Evolutionary conservation across 495 filamentous ascomycete species (phyloP).

Genomic region (Chaetomidium leptoderma): DNA sequence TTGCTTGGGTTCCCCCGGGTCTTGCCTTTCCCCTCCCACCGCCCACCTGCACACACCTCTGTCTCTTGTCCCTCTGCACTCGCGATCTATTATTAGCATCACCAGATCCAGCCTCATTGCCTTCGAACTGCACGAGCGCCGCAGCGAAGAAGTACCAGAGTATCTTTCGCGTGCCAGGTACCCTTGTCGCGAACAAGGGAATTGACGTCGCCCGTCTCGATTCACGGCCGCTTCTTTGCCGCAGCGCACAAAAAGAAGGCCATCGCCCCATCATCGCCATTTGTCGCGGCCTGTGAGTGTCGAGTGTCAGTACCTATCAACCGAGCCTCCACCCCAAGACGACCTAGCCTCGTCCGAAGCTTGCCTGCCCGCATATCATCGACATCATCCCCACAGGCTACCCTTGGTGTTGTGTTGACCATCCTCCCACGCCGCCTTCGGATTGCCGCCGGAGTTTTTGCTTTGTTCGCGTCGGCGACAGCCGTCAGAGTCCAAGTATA

Average conservation of each 20-base stretch:
- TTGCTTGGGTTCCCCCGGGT: conserved; percentile 2
- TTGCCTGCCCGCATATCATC: not conserved
- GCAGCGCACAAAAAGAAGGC: conserved; percentile 29
- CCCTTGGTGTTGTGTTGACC: not conserved
- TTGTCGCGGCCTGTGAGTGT: conserved; percentile 19
- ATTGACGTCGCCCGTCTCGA: conserved; percentile 26
- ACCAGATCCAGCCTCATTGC: conserved; percentile 33
- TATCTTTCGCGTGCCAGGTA: conserved; percentile 27
- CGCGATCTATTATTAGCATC: conserved; percentile 35
- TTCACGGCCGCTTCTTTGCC: conserved; percentile 9
- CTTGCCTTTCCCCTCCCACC: conserved; percentile 22
- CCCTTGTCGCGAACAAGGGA: conserved; percentile 24
- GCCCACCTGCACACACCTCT: conserved; percentile 12
- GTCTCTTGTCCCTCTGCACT: conserved; percentile 26
- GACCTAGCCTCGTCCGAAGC: not conserved
- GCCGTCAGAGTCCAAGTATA: not conserved
- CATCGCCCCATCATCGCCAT: conserved; percentile 24
- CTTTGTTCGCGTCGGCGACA: not conserved
- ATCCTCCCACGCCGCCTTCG: not conserved
- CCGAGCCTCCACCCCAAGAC: not conserved
- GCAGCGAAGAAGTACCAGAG: conserved; percentile 32
- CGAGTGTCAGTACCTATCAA: not conserved
- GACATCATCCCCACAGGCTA: not conserved
- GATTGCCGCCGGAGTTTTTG: not conserved
- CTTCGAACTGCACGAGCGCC: conserved; percentile 32